Evolutionary conservation across 1,284 basidiomycete species (phyloP).

Genomic region (Rhizopogon parksii): DNA sequence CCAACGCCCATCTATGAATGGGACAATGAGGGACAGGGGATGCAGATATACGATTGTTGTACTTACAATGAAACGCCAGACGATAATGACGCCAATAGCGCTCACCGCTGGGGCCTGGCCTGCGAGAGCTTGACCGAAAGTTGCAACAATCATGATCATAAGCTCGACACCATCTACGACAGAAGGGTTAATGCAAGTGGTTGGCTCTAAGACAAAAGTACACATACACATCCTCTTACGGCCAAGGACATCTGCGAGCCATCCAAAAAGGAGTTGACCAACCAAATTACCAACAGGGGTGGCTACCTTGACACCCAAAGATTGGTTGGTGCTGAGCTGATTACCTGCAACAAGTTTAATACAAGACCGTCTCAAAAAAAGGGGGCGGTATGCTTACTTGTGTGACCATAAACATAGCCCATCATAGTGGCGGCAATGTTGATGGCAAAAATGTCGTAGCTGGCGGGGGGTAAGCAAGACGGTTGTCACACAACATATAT

Average conservation of each 20-base stretch:
- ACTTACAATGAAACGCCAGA: conserved; percentile 45
- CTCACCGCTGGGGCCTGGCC: conserved; percentile 48
- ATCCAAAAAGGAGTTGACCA: conserved; percentile 54
- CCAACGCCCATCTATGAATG: conserved; percentile 44
- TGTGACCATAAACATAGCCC: conserved; percentile 64
- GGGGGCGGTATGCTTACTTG: conserved; percentile 4
- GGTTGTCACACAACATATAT: not conserved
- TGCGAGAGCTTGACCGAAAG: conserved; percentile 41
- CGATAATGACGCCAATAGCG: conserved; percentile 54
- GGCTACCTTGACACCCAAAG: conserved; percentile 75
- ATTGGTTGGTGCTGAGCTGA: conserved; percentile 48
- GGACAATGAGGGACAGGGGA: conserved; percentile 9
- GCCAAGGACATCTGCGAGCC: conserved; percentile 48
- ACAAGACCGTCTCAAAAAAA: not conserved
- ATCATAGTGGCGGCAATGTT: conserved; percentile 74
- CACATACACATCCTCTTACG: conserved; percentile 44
- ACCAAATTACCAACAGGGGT: conserved; percentile 57
- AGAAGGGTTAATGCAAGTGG: not conserved
- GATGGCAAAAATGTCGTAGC: conserved; percentile 72
- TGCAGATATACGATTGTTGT: not conserved
- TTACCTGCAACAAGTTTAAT: not conserved
- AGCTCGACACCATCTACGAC: conserved; percentile 50
- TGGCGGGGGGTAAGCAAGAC: conserved; percentile 16
- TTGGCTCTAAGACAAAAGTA: conserved; percentile 18
- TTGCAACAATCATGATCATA: conserved; percentile 48